Evolutionary conservation across 495 filamentous ascomycete species (phyloP), one percentile per base, ranked within the genome.

Genomic region (Penicillium turbatum): DNA sequence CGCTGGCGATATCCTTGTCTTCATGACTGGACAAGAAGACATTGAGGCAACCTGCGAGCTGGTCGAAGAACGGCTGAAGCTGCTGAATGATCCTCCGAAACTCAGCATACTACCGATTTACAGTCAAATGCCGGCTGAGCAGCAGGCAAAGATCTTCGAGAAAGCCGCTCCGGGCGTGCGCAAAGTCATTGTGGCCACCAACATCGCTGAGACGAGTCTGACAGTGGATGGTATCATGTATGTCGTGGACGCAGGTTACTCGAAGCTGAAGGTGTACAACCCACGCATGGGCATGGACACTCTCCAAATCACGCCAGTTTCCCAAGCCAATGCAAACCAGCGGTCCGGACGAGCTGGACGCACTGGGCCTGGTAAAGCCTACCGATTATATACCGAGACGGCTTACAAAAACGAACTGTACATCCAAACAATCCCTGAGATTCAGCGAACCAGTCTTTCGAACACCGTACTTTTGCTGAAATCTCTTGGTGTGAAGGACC

Each of bases 171-270:
- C 90, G 0, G 95, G 95, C 1, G 92, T 97, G 0, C 83, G 95
- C 27, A 99, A 99, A 65, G 92, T 95, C 55, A 96, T 99, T 51
- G 95, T 99, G 12, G 95, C 95, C 8, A 99, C 95, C 2, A 99
- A 99, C 57, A 97, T 99, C 66, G 95, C 95, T 3, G 95, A 99
- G 66, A 99, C 95, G 0, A 95, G 89, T 76, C 79, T 99, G 73
- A 99, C 95, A 0, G 95, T 99, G 9, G 95, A 99, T 60, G 95
- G 95, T 54, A 97, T 99, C 61, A 97, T 97, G 92, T 99, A 92
- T 61, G 95, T 99, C 47, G 92, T 99, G 31, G 95, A 99, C 65
- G 84, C 88, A 6, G 95, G 95, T 1, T 99, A 88, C 69, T 95
- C 90, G 0, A 99, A 99, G 70, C 77, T 99, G 51, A 99, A 99